Evolutionary conservation across 306 rosid genomes (phyloP).

Genomic region (Malus orientalis): DNA sequence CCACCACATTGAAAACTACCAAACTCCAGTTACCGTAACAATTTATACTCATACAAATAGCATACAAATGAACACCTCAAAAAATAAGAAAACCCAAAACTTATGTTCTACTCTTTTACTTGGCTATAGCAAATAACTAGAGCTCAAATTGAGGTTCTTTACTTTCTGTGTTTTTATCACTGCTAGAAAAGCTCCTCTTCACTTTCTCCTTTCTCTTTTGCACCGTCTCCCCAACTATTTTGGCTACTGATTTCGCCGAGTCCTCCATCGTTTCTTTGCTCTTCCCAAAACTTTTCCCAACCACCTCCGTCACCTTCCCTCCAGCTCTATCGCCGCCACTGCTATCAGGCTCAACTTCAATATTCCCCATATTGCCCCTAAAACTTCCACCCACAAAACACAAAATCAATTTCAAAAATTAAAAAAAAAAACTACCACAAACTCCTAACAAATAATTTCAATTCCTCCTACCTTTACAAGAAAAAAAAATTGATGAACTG

Average conservation of each 20-base stretch:
- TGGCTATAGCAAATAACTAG: not conserved
- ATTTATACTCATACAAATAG: not conserved
- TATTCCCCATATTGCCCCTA: not conserved
- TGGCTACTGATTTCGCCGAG: conserved; percentile 29
- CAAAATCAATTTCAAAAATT: not conserved
- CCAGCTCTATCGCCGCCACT: not conserved
- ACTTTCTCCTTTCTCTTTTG: conserved; percentile 17
- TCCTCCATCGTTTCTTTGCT: conserved; percentile 20
- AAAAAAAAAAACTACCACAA: not conserved
- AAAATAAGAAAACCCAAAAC: not conserved
- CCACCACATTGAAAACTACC: too few species aligned
- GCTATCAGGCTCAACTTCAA: not conserved
- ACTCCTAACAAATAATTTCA: too few species aligned
- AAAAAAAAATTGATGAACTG: too few species aligned
- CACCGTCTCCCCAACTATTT: conserved; percentile 12
- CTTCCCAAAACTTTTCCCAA: conserved; percentile 17
- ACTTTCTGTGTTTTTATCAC: not conserved
- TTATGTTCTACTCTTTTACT: not conserved
- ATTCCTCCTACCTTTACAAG: too few species aligned
- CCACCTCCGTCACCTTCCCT: conserved; percentile 21
- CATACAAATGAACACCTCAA: too few species aligned
- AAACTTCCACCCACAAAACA: conserved; percentile 15
- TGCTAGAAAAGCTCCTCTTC: conserved; percentile 1
- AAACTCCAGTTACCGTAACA: too few species aligned
- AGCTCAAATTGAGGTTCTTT: not conserved